Percentiles rank a stretch among this genome's conserved stretches.
These are phyloP conservation scores for Penicillium egyptiacum DNA, from an alignment of 495 filamentous ascomycete species.

Conservation along the genomic window DNA sequence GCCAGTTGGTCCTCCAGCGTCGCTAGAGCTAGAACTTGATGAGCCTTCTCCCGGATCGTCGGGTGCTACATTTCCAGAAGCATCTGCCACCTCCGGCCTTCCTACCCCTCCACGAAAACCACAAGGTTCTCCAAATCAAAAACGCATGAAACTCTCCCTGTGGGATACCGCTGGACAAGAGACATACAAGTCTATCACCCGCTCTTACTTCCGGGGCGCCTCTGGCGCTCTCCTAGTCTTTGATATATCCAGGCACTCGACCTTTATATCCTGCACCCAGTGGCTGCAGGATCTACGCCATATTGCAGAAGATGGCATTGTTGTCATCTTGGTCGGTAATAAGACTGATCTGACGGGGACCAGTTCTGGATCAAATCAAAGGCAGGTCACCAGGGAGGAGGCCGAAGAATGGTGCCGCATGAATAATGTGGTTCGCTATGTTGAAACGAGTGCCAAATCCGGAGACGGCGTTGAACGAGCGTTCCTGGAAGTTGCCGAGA, in stretches of 20 bases:
- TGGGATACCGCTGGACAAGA: constrained; percentile 99
- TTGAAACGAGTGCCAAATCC: constrained; percentile 94
- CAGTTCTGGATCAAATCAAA: constrained; percentile 55
- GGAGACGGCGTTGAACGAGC: constrained; percentile 91
- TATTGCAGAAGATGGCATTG: constrained; percentile 91
- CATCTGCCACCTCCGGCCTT: constrained; percentile 31
- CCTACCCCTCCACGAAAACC: constrained; percentile 40
- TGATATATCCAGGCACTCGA: constrained; percentile 83
- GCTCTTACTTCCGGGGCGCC: constrained; percentile 92
- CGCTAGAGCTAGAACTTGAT: constrained; percentile 41
- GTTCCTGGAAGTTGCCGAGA: constrained; percentile 87
- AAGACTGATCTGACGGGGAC: constrained; percentile 75
- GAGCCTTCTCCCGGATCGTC: constrained; percentile 18
- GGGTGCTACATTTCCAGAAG: constrained; percentile 16
- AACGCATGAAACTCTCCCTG: constrained; percentile 77
- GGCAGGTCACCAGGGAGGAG: constrained; percentile 74
- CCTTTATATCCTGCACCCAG: constrained; percentile 78
- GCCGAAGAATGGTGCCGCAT: constrained; percentile 82
- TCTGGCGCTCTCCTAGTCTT: constrained; percentile 92
- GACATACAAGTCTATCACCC: constrained; percentile 92
- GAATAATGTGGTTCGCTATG: constrained; percentile 83
- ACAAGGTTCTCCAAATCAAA: constrained; percentile 49
- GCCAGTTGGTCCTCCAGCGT: constrained; percentile 76
- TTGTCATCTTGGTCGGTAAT: constrained; percentile 92
- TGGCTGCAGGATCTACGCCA: constrained; percentile 92